Evolutionary conservation across 331 rosid genomes (phyloP).

Genomic region (Telfairia occidentalis): DNA sequence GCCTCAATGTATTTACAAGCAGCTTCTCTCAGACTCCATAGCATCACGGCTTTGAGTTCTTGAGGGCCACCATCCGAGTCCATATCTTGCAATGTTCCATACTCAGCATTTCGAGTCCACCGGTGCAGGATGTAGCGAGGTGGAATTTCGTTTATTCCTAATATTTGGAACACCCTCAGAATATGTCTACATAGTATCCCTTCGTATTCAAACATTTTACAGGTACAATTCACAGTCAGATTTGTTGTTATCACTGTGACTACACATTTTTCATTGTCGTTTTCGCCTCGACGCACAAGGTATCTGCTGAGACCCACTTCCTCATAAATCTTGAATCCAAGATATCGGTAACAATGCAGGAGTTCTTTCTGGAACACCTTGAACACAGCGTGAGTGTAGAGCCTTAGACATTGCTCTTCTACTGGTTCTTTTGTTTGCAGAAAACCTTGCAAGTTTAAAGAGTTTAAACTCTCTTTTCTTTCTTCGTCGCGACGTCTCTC

Average conservation of each 20-base stretch:
- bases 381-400: constrained; percentile 64
- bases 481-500: constrained; percentile 86
- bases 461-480: constrained; percentile 68
- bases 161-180: constrained; percentile 73
- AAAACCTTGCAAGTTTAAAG: constrained; percentile 57
- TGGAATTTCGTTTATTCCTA: constrained; percentile 72
- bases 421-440: constrained; percentile 85
- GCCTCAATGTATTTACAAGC: constrained; percentile 84
- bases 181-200: constrained; percentile 84
- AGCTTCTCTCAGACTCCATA: constrained; percentile 94
- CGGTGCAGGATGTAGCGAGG: constrained; percentile 69
- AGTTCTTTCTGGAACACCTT: constrained; percentile 88
- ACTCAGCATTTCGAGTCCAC: constrained; percentile 85
- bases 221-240: constrained; percentile 55
- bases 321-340: constrained; percentile 77
- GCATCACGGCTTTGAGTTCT: constrained; percentile 68
- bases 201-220: constrained; percentile 92
- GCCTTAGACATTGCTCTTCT: constrained; percentile 83
- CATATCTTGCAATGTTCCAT: constrained; percentile 55
- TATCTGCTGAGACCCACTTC: constrained; percentile 59
- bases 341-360: constrained; percentile 69
- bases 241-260: constrained; percentile 53
- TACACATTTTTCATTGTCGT: constrained; percentile 56
- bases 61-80: constrained; percentile 60
- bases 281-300: constrained; percentile 67